These are phyloP conservation scores for Lactarius pseudohatsudake DNA, from an alignment of 768 basidiomycete species.

Conservation along the genomic window DNA sequence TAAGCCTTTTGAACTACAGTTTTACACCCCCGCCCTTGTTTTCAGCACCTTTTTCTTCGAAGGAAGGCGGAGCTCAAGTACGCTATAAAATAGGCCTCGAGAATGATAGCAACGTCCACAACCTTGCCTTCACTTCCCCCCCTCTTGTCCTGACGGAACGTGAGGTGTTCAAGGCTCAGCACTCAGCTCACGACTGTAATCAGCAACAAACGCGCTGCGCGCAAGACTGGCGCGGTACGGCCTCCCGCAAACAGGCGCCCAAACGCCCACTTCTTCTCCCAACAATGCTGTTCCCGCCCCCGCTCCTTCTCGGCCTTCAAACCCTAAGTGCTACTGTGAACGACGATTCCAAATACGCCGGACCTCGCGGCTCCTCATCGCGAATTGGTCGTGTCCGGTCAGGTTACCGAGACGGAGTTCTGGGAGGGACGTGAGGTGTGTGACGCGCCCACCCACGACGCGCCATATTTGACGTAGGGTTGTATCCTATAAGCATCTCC, in stretches of 20 bases:
- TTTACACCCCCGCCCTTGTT: no score
- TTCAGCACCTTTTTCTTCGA: no score
- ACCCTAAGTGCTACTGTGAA: constrained; percentile 71
- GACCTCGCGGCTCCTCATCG: constrained; percentile 81
- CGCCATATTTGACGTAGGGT: constrained; percentile 33
- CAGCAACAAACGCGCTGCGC: constrained; percentile 56
- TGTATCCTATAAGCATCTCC: constrained; percentile 60
- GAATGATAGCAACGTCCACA: constrained; percentile 71
- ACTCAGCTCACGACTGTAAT: constrained; percentile 78
- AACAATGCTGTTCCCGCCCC: constrained; percentile 31
- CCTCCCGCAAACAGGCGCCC: constrained; percentile 25
- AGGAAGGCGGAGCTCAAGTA: no score
- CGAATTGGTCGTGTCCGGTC: constrained; percentile 81
- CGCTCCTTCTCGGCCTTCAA: constrained; percentile 44
- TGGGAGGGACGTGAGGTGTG: constrained; percentile 94
- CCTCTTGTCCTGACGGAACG: constrained; percentile 67
- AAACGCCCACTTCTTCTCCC: constrained; percentile 34
- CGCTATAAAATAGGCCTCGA: constrained; percentile 73
- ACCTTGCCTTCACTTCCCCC: constrained; percentile 77
- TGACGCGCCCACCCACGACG: constrained; percentile 24
- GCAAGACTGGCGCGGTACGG: constrained; percentile 22
- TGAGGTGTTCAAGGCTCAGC: constrained; percentile 79
- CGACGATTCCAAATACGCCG: no score
- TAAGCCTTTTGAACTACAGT: no score
- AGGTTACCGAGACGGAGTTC: constrained; percentile 91